Evolutionary conservation across 2,329 filamentous ascomycete species (phyloP), one percentile per base, ranked within the genome.

Genomic region (Fonsecaea nubica): DNA sequence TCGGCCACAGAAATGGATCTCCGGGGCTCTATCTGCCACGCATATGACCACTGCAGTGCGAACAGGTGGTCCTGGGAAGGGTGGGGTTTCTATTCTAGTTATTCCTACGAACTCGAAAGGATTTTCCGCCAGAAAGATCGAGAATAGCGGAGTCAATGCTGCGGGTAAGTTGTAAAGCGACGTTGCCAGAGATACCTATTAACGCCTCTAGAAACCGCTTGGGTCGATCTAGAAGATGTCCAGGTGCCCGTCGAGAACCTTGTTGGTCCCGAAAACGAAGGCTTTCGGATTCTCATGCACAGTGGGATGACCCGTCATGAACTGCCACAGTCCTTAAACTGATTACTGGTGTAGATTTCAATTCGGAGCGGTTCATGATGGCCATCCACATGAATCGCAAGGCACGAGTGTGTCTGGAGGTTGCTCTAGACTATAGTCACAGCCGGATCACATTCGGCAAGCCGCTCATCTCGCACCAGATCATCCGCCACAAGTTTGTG

Each of bases 341-440:
- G 35, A 36, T 25, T 25, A 12, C 7, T 4, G 35, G 10, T 8
- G 35, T 32, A 18, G 55, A 92, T 78, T 92, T 92, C 84, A 92
- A 92, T 79, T 89, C 92, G 76, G 90, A 93, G 76, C 85, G 90
- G 0, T 80, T 92, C 10, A 83, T 83, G 12, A 90, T 92, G 68
- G 82, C 87, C 0, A 85, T 92, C 13, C 84, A 85, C 0, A 83
- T 85, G 13, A 18, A 25, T 8, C 52, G 52, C 30, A 15, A 25
- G n/a, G 30, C n/a, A 15, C n/a, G 52, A 18, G 8, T 21, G 18
- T 55, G 52, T 15, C n/a, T 58, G 12, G 5, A 35, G 5, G 0
- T 90, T 87, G 1, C 82, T 90, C 25, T 3, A 82, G 87, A 72
- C 83, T 88, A 0, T 82, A 85, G 9, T 0, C 75, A 91, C 71